A percentile compares a stretch with the other conserved stretches of the same genome.
These are phyloP conservation scores for Boeremia exigua DNA, from an alignment of 2,329 filamentous ascomycete species.

Conservation along the genomic window DNA sequence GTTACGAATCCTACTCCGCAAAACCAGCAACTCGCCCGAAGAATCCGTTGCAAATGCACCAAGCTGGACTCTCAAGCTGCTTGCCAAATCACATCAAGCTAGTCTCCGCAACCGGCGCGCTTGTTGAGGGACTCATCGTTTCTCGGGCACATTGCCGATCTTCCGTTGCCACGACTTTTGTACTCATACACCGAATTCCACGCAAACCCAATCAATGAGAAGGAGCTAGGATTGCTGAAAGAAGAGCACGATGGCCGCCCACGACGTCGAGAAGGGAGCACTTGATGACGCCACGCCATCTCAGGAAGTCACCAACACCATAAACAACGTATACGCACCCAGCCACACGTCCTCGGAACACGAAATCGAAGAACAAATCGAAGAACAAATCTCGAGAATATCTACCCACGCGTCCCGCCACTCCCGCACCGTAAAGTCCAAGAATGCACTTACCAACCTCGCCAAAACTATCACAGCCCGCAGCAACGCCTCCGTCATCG, in stretches of 20 bases:
- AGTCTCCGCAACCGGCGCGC: constrained; percentile 32
- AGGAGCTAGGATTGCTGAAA: constrained; percentile 2
- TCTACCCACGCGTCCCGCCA: constrained; percentile 16
- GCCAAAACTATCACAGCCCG: constrained; percentile 38
- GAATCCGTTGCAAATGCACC: background rate
- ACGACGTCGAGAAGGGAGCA: constrained; percentile 26
- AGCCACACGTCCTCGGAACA: constrained; percentile 5
- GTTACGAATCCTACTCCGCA: constrained; percentile 6
- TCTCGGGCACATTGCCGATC: constrained; percentile 1
- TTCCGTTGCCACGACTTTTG: background rate
- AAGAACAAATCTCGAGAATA: constrained; percentile 20
- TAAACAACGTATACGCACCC: constrained; percentile 15
- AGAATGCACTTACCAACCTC: constrained; percentile 21
- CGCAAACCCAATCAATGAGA: background rate
- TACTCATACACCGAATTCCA: background rate
- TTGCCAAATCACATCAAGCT: constrained; percentile 7
- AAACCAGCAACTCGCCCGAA: background rate
- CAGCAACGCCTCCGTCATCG: constrained; percentile 40
- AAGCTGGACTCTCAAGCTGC: background rate
- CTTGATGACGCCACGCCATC: constrained; percentile 1
- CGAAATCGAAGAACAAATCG: background rate
- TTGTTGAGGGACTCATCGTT: constrained; percentile 3
- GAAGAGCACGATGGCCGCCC: constrained; percentile 3
- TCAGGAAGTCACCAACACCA: background rate
- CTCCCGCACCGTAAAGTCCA: constrained; percentile 18